Evolutionary conservation across 805 yeast species (phyloP), one percentile per base, ranked within the genome.

Genomic region (Ogataea siamensis): DNA sequence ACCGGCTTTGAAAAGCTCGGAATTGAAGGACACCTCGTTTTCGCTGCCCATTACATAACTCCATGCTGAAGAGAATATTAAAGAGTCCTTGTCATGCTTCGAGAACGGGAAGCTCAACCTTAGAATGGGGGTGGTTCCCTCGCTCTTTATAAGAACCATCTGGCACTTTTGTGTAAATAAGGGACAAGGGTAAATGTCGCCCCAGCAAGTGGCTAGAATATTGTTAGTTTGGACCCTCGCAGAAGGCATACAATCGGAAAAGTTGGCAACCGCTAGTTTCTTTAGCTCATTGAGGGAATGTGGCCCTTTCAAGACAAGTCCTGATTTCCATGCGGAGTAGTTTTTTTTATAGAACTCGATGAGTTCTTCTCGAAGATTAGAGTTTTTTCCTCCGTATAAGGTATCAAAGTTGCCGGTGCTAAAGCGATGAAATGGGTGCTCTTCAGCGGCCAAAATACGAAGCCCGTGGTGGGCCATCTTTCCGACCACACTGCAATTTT

Each of bases 31-130:
- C 0, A 71, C 71, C 2, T 47, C 39, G 4, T 77, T 59, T 58
- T 83, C 91, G 54, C 78, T 80, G 1, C 91, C 91, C 34, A 81
- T 58, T 0, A 82, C 37, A 32, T 73, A 73, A 37, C 77, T 68
- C 81, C 87, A 78, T 3, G 70, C 55, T 8, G 57, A 57, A 20
- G 63, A 58, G 30, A 62, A 67, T 7, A 68, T 52, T 7, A 38
- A 27, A 2, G 58, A 10, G 16, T 64, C 62, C 26, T 41, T 53
- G 10, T 10, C 10, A 5, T 46, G 24, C 1, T 42, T 32, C 4
- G 33, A 18, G 7, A 58, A 20, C 0, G 61, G 61, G 54, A 76
- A 80, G 13, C 67, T 35, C 4, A 80, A 34, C 39, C 85, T 62
- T 4, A 76, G 17, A 1, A 55, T 45, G 0, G 74, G 64, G 2